These are phyloP conservation scores for Thalassiosira hispida DNA, from an alignment of 352 stramenopile species.

Conservation along the genomic window DNA sequence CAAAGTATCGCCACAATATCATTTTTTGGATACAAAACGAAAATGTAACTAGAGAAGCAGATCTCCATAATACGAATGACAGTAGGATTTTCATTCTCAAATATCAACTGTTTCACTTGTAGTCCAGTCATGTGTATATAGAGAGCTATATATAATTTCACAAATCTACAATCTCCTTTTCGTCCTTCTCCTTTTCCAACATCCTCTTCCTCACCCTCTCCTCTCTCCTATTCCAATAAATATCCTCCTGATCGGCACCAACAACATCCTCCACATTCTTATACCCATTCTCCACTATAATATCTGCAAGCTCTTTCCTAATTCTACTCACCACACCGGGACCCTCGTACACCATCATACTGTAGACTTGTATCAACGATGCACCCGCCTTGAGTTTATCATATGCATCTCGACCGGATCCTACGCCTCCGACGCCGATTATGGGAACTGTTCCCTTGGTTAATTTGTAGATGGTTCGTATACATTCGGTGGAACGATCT, in stretches of 20 bases:
- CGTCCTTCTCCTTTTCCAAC: slow-evolving; percentile 18
- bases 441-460: slow-evolving; percentile 93
- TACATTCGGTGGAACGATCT: slow-evolving; percentile 92
- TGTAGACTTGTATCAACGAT: slow-evolving; percentile 81
- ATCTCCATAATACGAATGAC: too few species aligned
- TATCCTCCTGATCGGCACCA: slow-evolving; percentile 70
- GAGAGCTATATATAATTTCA: too few species aligned
- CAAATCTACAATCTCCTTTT: slow-evolving; percentile 31
- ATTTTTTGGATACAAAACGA: too few species aligned
- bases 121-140: too few species aligned
- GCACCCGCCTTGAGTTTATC: slow-evolving; percentile 97
- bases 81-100: too few species aligned
- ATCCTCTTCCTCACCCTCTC: slow-evolving; percentile 42
- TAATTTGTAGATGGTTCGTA: slow-evolving; percentile 94
- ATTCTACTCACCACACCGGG: slow-evolving; percentile 70
- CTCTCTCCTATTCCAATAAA: slow-evolving; percentile 68
- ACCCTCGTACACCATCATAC: slow-evolving; percentile 76
- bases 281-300: slow-evolving; percentile 70
- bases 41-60: too few species aligned
- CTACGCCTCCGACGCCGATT: slow-evolving; percentile 91
- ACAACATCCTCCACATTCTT: slow-evolving; percentile 65
- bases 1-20: too few species aligned
- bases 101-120: too few species aligned
- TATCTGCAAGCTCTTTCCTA: slow-evolving; percentile 65
- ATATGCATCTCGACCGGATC: slow-evolving; percentile 90